Evolutionary conservation across 2,329 filamentous ascomycete genomes (phyloP).

Genomic region (Akanthomyces uredinophilus): DNA sequence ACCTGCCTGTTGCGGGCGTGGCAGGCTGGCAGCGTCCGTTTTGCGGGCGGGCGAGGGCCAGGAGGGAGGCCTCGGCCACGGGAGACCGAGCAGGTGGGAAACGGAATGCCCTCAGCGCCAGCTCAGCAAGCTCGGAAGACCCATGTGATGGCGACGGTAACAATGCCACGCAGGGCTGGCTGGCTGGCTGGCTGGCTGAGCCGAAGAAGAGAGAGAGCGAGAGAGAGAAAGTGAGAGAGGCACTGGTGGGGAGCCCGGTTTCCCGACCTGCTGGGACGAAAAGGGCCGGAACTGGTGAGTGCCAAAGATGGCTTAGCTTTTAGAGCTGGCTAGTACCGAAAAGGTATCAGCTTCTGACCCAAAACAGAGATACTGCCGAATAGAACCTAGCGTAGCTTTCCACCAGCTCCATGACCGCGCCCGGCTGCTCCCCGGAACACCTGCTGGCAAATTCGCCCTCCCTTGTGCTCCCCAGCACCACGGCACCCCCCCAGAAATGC

Average conservation of each 20-base stretch:
- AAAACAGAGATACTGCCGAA: conserved; percentile 4
- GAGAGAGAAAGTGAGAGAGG: conserved; percentile 21
- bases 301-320: background rate
- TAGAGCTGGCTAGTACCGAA: background rate
- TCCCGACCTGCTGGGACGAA: background rate
- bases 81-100: background rate
- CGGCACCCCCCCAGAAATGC: background rate
- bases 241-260: background rate
- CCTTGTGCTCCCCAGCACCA: background rate
- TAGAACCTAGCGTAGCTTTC: background rate
- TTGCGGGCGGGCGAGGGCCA: background rate
- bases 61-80: conserved; percentile 3
- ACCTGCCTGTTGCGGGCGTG: background rate
- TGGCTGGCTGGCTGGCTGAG: background rate
- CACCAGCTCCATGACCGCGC: background rate
- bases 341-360: background rate
- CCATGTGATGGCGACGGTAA: conserved; percentile 15
- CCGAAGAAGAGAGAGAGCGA: conserved; percentile 13
- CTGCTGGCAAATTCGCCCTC: conserved; percentile 1
- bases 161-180: conserved; percentile 16
- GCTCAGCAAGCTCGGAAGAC: background rate
- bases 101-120: conserved; percentile 8
- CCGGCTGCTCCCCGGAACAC: conserved; percentile 10
- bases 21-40: background rate
- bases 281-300: background rate